phyloP scores from a whole-genome alignment of 345 rosid species.

The Euphorbia peplus region DNA sequence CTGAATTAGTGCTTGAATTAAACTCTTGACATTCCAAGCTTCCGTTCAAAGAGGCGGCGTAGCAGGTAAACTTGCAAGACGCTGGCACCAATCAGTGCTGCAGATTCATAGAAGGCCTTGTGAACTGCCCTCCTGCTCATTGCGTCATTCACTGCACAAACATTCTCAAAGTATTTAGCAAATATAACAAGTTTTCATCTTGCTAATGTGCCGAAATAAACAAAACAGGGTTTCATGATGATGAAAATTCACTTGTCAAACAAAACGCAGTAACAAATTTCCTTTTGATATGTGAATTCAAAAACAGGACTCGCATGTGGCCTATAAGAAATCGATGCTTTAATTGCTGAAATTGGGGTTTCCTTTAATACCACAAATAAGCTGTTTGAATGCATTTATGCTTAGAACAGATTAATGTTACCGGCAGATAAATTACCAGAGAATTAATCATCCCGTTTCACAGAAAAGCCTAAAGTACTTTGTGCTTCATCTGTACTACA shows the following conservation, averaged over 20 bases:
- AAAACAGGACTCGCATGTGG: too few relatives aligned
- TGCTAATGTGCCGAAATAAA: neutral
- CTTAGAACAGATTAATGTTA: too few relatives aligned
- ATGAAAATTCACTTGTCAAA: neutral
- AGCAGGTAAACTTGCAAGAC: constrained; percentile 67
- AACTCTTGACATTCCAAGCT: constrained; percentile 62
- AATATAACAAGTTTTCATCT: neutral
- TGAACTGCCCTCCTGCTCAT: constrained; percentile 59
- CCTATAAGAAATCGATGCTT: too few relatives aligned
- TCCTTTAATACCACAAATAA: too few relatives aligned
- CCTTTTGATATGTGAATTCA: too few relatives aligned
- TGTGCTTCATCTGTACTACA: neutral
- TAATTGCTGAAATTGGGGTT: too few relatives aligned
- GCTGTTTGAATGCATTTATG: too few relatives aligned
- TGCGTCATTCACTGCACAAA: constrained; percentile 59
- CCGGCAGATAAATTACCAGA: too few relatives aligned
- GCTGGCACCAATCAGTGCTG: constrained; percentile 56
- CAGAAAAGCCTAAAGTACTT: neutral
- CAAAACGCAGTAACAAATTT: neutral
- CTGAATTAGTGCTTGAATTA: constrained; percentile 22
- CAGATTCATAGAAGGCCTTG: constrained; percentile 63
- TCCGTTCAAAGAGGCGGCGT: constrained; percentile 58
- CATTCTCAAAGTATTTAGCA: constrained; percentile 4
- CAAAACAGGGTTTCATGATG: neutral
- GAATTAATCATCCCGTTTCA: too few relatives aligned